A percentile compares a stretch with the other conserved stretches of the same genome.
Conservation (phyloP, 2,329 filamentous ascomycete genomes). For the Hortaea werneckii region DNA sequence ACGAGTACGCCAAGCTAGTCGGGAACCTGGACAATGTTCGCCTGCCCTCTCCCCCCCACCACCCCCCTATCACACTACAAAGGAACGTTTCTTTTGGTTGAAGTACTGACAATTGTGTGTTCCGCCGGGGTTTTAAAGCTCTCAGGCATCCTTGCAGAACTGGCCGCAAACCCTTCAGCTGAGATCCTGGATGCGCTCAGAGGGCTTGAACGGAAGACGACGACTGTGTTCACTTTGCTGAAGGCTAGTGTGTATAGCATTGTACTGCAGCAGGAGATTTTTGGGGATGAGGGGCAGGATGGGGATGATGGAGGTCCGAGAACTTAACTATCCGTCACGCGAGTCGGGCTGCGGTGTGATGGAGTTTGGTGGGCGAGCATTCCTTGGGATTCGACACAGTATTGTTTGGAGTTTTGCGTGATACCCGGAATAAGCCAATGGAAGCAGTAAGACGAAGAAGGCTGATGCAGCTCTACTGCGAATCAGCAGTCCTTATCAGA, state of each 20-base stretch:
- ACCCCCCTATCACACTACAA: too few relatives aligned
- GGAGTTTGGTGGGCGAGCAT: too few relatives aligned
- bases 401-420: too few relatives aligned
- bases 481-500: too few relatives aligned
- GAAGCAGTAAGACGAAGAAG: too few relatives aligned
- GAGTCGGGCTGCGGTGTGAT: too few relatives aligned
- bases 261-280: constrained; percentile 90
- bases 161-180: constrained; percentile 53
- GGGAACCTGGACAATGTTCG: constrained; percentile 82
- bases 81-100: neutral
- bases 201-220: constrained; percentile 86
- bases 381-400: too few relatives aligned
- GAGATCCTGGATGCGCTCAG: constrained; percentile 79
- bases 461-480: too few relatives aligned
- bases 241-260: constrained; percentile 99
- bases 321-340: too few relatives aligned
- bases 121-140: constrained; percentile 24
- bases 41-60: constrained; percentile 6
- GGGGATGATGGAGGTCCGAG: neutral
- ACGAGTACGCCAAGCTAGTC: constrained; percentile 81
- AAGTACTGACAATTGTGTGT: neutral
- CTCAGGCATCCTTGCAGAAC: constrained; percentile 52
- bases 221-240: constrained; percentile 84
- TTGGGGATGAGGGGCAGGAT: constrained; percentile 6
- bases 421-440: too few relatives aligned